Evolutionary conservation across 2,329 filamentous ascomycete genomes (phyloP), one percentile per base, ranked within the genome.

Genomic region (Aspergillus aculeatinus): DNA sequence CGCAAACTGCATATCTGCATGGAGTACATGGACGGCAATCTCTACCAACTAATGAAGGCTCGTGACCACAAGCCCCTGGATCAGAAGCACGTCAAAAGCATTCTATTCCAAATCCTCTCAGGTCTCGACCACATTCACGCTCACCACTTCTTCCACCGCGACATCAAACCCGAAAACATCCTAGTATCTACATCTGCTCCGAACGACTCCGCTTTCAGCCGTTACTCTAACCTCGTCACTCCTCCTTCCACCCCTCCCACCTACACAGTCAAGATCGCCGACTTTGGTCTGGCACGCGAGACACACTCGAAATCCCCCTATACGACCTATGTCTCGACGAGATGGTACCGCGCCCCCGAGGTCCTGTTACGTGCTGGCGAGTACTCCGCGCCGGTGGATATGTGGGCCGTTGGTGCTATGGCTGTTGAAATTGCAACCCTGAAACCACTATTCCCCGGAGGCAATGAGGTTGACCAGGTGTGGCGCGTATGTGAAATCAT

Each of bases 1-100:
- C 96, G 93, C 80, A 96, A 97, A 79, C 87, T 99, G 49, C 95
- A 99, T 78, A 99, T 99, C 67, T 89, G 87, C 72, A 99, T 99
- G 95, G 95, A 99, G 80, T 97, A 96, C 78, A 99, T 99, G 95
- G 95, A 99, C 75, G 95, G 95, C 54, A 99, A 99, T 76, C 84
- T 99, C 1, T 99, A 99, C 77, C 95, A 99, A 77, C 80, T 99
- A 64, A 99, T 99, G 95, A 99, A 99, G 81, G 89, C 95, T 55
- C 87, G 95, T 61, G 95, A 99, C 68, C 94, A 97, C 82, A 98
- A 98, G 78, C 89, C 84, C 64, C 84, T 99, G 29, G 95, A 99
- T 72, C 90, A 90, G 57, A 86, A 85, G 62, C 96, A 91, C 70
- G 95, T 99, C 62, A 98, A 99, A 83, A 98, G 94, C 80, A 96